Evolutionary conservation across 306 rosid species (phyloP).

Genomic region (Casuarina equisetifolia): DNA sequence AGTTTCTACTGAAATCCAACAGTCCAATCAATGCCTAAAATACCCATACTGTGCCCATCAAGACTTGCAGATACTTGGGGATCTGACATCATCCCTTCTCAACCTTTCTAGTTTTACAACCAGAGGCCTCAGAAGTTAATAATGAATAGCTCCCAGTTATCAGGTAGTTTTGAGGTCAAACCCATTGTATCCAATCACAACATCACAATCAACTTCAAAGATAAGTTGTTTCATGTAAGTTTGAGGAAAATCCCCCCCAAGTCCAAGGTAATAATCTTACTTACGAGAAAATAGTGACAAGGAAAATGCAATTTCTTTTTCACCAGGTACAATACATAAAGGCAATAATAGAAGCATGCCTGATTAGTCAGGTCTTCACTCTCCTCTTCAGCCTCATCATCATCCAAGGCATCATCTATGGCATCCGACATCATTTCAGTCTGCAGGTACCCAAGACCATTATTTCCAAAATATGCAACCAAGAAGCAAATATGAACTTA

Average conservation of each 20-base stretch:
- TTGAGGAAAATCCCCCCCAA: not conserved
- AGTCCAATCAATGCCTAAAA: conserved; percentile 14
- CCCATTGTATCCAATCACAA: not conserved
- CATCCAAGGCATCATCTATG: conserved; percentile 89
- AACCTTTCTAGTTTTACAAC: conserved; percentile 25
- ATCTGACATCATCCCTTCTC: conserved; percentile 22
- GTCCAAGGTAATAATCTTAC: not conserved
- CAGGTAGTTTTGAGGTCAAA: not conserved
- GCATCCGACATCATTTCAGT: conserved; percentile 98
- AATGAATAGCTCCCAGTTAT: not conserved
- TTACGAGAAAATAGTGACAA: not conserved
- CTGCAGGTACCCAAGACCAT: conserved; percentile 49
- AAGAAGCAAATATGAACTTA: conserved; percentile 6
- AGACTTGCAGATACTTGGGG: not conserved
- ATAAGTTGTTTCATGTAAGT: not conserved
- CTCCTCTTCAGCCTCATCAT: conserved; percentile 98
- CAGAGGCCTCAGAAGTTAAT: not conserved
- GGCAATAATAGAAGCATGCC: conserved; percentile 44
- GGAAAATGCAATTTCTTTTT: not conserved
- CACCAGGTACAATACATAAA: conserved; percentile 13
- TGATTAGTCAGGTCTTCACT: conserved; percentile 92
- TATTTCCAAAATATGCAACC: conserved; percentile 24
- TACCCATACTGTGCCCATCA: conserved; percentile 3
- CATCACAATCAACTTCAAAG: not conserved
- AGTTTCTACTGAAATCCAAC: conserved; percentile 26